phyloP scores from a whole-genome alignment of 2,329 filamentous ascomycete species.

The Zymoseptoria ardabiliae region DNA sequence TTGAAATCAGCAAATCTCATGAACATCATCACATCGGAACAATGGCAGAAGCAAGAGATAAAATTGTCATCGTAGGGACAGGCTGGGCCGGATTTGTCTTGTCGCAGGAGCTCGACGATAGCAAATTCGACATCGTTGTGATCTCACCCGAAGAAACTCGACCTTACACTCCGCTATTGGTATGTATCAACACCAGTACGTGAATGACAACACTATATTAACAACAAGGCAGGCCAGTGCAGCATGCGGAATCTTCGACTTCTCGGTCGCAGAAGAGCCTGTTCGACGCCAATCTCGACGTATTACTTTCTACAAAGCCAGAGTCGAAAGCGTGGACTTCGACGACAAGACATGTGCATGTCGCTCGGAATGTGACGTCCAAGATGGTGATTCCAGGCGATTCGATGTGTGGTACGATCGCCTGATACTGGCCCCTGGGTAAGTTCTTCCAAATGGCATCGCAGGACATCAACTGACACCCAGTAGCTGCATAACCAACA shows the following conservation, averaged over 20 bases:
- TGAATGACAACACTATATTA: background rate
- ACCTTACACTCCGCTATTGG: constrained; percentile 39
- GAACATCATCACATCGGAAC: background rate
- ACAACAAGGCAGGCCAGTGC: constrained; percentile 29
- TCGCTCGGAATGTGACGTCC: constrained; percentile 22
- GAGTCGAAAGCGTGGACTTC: constrained; percentile 34
- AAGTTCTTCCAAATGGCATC: constrained; percentile 13
- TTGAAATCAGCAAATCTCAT: background rate
- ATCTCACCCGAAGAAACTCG: constrained; percentile 38
- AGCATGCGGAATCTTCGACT: constrained; percentile 40
- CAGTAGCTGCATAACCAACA: constrained; percentile 11
- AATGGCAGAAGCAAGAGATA: constrained; percentile 4
- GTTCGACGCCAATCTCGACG: constrained; percentile 33
- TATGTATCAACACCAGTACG: background rate
- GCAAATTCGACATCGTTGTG: constrained; percentile 34
- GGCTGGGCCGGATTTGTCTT: constrained; percentile 38
- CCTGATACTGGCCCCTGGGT: constrained; percentile 37
- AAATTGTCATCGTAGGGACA: constrained; percentile 31
- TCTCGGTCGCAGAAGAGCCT: constrained; percentile 40
- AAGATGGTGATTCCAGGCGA: constrained; percentile 25
- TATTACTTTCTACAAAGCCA: constrained; percentile 24
- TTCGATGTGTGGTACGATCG: constrained; percentile 38
- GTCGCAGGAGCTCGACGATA: constrained; percentile 30
- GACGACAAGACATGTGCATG: constrained; percentile 30
- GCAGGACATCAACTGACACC: background rate